Percentiles rank a stretch among this genome's conserved stretches.
Evolutionary conservation across 148 eudicot genomes (phyloP).

Genomic region (Rhododendron simsii): DNA sequence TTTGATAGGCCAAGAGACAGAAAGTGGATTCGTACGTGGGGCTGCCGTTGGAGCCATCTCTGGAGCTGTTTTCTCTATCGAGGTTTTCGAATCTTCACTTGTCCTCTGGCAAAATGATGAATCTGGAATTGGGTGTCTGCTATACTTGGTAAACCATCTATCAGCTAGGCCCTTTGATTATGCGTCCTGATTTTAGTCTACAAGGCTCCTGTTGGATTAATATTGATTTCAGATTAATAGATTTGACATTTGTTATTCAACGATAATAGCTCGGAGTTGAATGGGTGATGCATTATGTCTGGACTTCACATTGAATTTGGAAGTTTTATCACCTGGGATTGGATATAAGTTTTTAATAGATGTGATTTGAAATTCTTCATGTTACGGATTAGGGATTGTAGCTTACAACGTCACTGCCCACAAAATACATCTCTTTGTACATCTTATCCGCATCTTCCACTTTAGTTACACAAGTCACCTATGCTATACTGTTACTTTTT

Average conservation of each 20-base stretch:
- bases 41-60: slow-evolving; percentile 99
- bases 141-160: slow-evolving; percentile 60
- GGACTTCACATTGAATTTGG: background rate
- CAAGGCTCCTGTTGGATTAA: background rate
- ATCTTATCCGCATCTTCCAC: background rate
- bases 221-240: background rate
- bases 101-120: slow-evolving; percentile 92
- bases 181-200: background rate
- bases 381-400: background rate
- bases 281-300: background rate
- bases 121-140: slow-evolving; percentile 85
- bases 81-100: slow-evolving; percentile 91
- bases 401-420: background rate
- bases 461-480: background rate
- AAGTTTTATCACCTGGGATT: background rate
- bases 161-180: background rate
- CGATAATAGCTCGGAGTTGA: background rate
- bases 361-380: background rate
- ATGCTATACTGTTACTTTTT: background rate
- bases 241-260: background rate
- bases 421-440: background rate
- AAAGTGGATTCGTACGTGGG: slow-evolving; percentile 93
- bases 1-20: slow-evolving; percentile 94
- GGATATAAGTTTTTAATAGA: background rate
- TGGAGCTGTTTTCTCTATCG: slow-evolving; percentile 98